Conservation (phyloP, 2,329 filamentous ascomycete species). For the Clonostachys byssicola region DNA sequence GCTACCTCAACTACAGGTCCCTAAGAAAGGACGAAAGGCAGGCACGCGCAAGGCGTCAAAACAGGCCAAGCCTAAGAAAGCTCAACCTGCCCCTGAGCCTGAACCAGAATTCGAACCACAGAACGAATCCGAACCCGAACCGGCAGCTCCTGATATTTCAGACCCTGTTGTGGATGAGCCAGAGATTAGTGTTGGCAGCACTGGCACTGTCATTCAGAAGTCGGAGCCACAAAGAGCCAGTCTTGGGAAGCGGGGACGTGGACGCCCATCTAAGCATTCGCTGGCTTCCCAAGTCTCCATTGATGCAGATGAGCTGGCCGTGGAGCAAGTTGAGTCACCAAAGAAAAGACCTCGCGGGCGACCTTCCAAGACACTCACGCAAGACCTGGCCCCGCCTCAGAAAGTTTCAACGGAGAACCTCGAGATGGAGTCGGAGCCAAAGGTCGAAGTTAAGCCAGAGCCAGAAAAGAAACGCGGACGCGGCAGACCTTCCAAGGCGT, state of each 20-base stretch:
- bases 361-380: background rate
- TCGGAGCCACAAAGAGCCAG: slow-evolving; percentile 10
- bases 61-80: slow-evolving; percentile 41
- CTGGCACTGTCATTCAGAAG: slow-evolving; percentile 34
- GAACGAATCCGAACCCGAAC: slow-evolving; percentile 10
- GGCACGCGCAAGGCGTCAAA: slow-evolving; percentile 48
- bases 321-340: background rate
- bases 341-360: background rate
- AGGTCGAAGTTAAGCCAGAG: background rate
- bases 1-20: slow-evolving; percentile 31
- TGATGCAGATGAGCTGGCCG: slow-evolving; percentile 1
- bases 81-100: slow-evolving; percentile 3
- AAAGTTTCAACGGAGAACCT: too few relatives aligned
- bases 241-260: slow-evolving; percentile 16
- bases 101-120: slow-evolving; percentile 10
- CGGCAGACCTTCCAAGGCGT: slow-evolving; percentile 23
- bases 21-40: slow-evolving; percentile 52
- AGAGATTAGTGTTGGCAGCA: slow-evolving; percentile 33
- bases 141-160: slow-evolving; percentile 12
- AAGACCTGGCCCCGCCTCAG: background rate
- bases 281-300: slow-evolving; percentile 1
- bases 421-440: background rate
- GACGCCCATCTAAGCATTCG: slow-evolving; percentile 4
- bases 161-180: slow-evolving; percentile 15
- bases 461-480: slow-evolving; percentile 17